Conservation (phyloP, 306 rosid species). For the Heteromeles arbutifolia region DNA sequence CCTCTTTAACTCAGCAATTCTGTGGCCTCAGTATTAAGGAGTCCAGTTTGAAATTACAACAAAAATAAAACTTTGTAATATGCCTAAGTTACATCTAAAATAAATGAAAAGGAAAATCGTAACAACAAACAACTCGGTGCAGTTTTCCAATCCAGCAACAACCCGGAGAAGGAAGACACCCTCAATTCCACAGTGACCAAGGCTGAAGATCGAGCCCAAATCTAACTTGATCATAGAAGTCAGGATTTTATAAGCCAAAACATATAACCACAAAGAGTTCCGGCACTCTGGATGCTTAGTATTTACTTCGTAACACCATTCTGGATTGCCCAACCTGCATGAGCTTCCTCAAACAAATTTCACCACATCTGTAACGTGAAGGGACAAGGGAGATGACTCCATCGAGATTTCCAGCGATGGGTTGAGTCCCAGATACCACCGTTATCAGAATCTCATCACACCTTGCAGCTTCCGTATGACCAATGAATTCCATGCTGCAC, state of each 20-base stretch:
- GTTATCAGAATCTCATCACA: slow-evolving; percentile 41
- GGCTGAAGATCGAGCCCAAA: neutral
- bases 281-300: no score
- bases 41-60: neutral
- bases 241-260: no score
- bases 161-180: neutral
- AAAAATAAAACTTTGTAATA: neutral
- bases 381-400: slow-evolving; percentile 44
- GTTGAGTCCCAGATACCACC: slow-evolving; percentile 56
- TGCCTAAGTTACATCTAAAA: neutral
- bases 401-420: slow-evolving; percentile 37
- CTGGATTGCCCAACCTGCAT: neutral
- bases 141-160: neutral
- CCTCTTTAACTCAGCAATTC: neutral
- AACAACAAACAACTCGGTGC: neutral
- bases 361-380: neutral
- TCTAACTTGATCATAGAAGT: neutral
- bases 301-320: no score
- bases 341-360: neutral
- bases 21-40: neutral
- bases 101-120: neutral
- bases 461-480: slow-evolving; percentile 50
- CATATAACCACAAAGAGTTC: no score
- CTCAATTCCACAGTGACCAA: neutral
- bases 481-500: slow-evolving; percentile 65